Percentiles rank a stretch among this genome's conserved stretches.
Conservation (phyloP, 192 early-diverging fungal species). For the Funneliformis mosseae region DNA sequence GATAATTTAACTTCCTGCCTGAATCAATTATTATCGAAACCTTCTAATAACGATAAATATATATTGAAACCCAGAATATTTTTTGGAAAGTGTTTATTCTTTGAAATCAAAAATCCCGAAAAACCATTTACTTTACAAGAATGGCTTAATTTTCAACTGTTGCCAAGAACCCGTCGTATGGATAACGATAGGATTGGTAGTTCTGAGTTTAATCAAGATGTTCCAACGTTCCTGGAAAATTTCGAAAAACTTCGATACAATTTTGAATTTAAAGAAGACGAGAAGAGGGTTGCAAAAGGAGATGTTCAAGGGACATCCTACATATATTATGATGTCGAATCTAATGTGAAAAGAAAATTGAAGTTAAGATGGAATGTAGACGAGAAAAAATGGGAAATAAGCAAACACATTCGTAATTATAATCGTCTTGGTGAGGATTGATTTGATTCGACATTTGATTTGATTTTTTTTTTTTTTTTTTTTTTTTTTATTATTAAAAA, state of each 20-base stretch:
- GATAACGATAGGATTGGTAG: neutral
- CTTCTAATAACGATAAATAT: too few relatives aligned
- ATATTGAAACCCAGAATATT: neutral
- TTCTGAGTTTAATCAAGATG: neutral
- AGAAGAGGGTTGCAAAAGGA: neutral
- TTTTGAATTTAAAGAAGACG: neutral
- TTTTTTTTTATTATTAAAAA: neutral
- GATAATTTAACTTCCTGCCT: too few relatives aligned
- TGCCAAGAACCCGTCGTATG: neutral
- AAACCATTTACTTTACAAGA: neutral
- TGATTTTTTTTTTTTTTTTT: neutral
- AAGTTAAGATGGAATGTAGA: neutral
- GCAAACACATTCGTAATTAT: neutral
- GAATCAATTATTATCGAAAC: too few relatives aligned
- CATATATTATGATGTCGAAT: neutral
- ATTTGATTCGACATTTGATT: neutral
- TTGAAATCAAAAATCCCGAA: neutral
- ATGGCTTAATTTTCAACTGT: neutral
- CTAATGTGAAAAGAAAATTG: neutral
- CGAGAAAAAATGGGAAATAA: neutral
- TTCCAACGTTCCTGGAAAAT: neutral
- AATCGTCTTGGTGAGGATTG: neutral
- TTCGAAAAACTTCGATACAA: neutral
- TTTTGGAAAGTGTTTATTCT: neutral
- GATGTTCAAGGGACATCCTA: neutral